Base-by-base conservation (phyloP, 495 filamentous ascomycete genomes). In the Podospora tetraspora region DNA sequence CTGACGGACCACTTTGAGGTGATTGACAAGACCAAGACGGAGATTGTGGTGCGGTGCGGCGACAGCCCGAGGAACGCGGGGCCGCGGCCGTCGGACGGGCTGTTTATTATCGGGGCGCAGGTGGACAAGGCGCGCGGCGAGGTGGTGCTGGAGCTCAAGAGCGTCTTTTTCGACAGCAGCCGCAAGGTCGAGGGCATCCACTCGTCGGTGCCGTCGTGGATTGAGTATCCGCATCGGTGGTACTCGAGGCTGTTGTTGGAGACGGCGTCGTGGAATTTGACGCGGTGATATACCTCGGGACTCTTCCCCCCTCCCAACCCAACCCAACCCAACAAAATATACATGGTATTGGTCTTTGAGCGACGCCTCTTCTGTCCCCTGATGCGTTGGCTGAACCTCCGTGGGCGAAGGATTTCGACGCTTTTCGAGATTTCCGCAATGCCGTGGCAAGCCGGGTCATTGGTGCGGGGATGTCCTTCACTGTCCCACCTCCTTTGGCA, bases 1-100 rank as follows among this genome's bases (percentile, higher is more conserved):
- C 85, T 92, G 71, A 90, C 88, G 27, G 90, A 93, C 73, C 90
- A 93, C 77, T 92, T 93, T 75, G 88, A 93, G 76, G 89, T 93
- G 0, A 77, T 93, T 3, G 85, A 87, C 68, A 89, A 90, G 76
- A 86, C 83, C 21, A 80, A 85, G 9, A 84, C 84, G 27, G 79
- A 81, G 30, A 89, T 92, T 59, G 75, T 85, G 7, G 83, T 92
- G 30, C 86, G 90, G 21, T 89, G 87, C 72, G 90, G 90, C 25
- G 90, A 88, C 67, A 86, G 86, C 5, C 90, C 90, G 0, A 79
- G 86, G 62, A 84, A 84, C 27, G 70, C 69, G 29, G 85, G 80
- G 0, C 81, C 88, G 27, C 80, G 90, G 43, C 79, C 82, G 24
- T 87, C 84, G 21, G 90, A 92, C 75, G 90, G 90, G 0, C 78